These are phyloP conservation scores for Helicostylum pulchrum DNA, from an alignment of 192 early-diverging fungal genomes.

Conservation along the genomic window DNA sequence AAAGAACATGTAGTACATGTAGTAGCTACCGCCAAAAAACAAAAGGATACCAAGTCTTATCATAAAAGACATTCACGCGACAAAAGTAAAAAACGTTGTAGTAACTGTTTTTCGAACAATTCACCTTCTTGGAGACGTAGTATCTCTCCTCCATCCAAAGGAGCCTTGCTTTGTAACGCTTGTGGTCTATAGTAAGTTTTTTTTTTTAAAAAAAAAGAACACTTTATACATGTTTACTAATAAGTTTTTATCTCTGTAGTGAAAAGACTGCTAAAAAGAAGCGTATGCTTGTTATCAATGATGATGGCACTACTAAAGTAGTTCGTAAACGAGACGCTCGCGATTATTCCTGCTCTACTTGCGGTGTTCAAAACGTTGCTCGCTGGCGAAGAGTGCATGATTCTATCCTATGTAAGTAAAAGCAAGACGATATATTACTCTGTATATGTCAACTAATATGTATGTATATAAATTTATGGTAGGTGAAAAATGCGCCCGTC, in stretches of 20 bases:
- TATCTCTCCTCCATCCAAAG: neutral
- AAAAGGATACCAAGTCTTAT: neutral
- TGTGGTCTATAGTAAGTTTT: conserved; percentile 7
- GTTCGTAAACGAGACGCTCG: conserved; percentile 2
- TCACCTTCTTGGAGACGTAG: conserved; percentile 20
- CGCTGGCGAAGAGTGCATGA: neutral
- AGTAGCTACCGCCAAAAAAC: neutral
- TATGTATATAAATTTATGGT: neutral
- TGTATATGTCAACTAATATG: neutral
- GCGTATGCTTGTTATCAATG: conserved; percentile 10
- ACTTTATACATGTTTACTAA: neutral
- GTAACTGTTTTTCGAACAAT: conserved; percentile 28
- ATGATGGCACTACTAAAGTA: neutral
- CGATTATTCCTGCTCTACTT: neutral
- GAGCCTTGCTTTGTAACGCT: conserved; percentile 4
- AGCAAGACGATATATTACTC: neutral
- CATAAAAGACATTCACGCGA: neutral
- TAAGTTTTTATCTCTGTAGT: neutral
- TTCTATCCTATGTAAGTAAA: conserved; percentile 1
- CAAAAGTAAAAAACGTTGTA: conserved; percentile 19
- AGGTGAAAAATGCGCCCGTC: neutral
- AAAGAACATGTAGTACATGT: neutral
- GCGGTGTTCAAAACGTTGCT: neutral
- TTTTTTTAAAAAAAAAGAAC: neutral
- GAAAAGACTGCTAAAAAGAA: conserved; percentile 1